Base-by-base conservation (phyloP, 257 asterid genomes). In the Capsicum baccatum region DNA sequence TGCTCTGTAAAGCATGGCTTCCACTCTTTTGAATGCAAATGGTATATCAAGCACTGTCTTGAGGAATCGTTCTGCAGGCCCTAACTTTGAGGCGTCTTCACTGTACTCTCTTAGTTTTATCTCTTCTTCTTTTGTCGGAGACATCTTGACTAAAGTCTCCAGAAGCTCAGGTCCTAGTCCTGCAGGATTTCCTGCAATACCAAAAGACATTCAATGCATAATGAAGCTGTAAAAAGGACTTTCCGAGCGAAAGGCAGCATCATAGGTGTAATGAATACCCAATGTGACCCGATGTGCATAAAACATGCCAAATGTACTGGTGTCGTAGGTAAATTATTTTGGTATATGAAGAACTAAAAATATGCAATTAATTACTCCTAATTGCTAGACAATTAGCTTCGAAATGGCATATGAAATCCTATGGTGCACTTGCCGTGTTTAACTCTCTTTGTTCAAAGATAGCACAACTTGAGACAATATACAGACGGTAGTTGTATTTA, bases 91-190 rank as follows among this genome's bases (percentile, higher is more conserved):
- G 89, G 81, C 66, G 55, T 95, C 99, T 50, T 93, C 98, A 71
- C 84, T 87, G 88, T 91, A 94, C 83, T 89, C 91, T 88, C 88
- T 93, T 10, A 97, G 95, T 86, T 95, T 97, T 69, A 95, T 95
- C 84, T 97, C 99, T 90, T 97, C 99, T 91, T 97, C 99, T 86
- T 94, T 95, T 13, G 99, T 97, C 76, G 99, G 99, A 83, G 99
- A 98, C 99, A 97, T 95, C 91, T 94, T 97, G 83, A 93, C 97
- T 89, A 97, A 85, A 33, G 99, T 95, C 91, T 97, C 99, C 91
- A 97, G 84, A 79, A 97, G 97, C 86, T 97, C 99, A 39, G 92
- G 90, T 71, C 99, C 99, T 81, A 95, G 87, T 84, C 99, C 97
- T 85, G 95, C 99, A 16, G 92, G 96, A 86, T 93, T 92, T 85